Evolutionary conservation across 129 eudicot genomes (phyloP), one percentile per base, ranked within the genome.

Genomic region (Lactuca sativa): DNA sequence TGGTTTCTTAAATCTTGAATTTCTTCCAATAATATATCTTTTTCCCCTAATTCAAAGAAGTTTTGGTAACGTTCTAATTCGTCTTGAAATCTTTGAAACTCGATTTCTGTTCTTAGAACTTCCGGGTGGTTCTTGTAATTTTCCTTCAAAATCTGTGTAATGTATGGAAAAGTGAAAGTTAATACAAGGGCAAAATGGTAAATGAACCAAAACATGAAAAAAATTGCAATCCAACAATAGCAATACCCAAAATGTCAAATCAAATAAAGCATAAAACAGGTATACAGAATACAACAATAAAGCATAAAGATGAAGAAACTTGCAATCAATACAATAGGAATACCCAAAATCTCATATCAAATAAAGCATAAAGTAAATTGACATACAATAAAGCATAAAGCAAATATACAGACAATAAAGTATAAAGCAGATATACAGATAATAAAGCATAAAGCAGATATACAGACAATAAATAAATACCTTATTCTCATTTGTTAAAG

Each of bases 31-130:
- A 93, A 59, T 13, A 93, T 83, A 65, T 93, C 99, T 76, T 86
- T 83, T 81, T 93, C 99, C 34, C 98, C 97, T 87, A 93, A 66
- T 70, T 95, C 97, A 64, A 85, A 88, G 82, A 95, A 95, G 78
- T 84, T 95, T 32, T 79, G 85, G 49, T 87, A 85, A 37, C 82
- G 85, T 65, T 87, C 97, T 51, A 95, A 56, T 68, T 95, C 99
- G 76, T 95, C 93, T 81, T 84, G 90, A 72, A 82, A 78, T 82
- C 91, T 82, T 66, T 80, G 77, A 36, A 87, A 67, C 81, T 95
- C 99, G 15, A 95, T 85, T 62, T 87, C 86, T 7, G 86, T 74
- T 74, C 86, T 82, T 69, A 85, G 60, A 67, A 87, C 76, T 70
- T 95, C 99, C 0, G 99, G 96, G 62, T 90, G 91, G 59, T 90